Percentiles rank a stretch among this genome's conserved stretches.
These are phyloP conservation scores for Buxus sempervirens DNA, from an alignment of 164 flowering plant genomes.

Conservation along the genomic window DNA sequence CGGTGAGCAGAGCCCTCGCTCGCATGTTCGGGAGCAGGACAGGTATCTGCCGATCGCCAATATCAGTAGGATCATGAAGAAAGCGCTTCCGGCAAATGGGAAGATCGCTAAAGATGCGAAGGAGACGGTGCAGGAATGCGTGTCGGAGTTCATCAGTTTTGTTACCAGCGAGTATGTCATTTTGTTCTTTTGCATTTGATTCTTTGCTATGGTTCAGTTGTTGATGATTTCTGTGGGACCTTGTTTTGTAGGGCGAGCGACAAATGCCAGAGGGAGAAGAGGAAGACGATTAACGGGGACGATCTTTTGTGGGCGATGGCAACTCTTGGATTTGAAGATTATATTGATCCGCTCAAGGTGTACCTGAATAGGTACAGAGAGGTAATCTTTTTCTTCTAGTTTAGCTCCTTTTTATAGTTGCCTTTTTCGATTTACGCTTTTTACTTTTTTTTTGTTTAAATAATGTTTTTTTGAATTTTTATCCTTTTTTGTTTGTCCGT, in stretches of 20 bases:
- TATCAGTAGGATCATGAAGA: constrained; percentile 49
- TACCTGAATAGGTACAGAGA: constrained; percentile 63
- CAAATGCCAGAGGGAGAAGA: constrained; percentile 74
- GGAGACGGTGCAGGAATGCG: constrained; percentile 46
- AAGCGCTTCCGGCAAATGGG: constrained; percentile 39
- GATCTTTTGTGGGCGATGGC: constrained; percentile 84
- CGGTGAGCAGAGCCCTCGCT: constrained; percentile 34
- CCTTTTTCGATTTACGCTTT: no score
- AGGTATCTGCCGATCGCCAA: constrained; percentile 42
- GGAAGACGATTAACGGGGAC: constrained; percentile 78
- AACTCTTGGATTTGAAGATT: constrained; percentile 71
- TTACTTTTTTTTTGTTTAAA: no score
- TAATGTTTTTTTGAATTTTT: no score
- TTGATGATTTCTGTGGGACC: not conserved
- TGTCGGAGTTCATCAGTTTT: constrained; percentile 45
- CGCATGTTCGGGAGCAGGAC: constrained; percentile 41
- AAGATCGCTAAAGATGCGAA: constrained; percentile 48
- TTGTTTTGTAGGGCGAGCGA: constrained; percentile 59
- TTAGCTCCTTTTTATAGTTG: not conserved
- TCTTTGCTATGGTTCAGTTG: not conserved
- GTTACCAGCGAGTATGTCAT: constrained; percentile 38
- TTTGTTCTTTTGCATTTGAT: not conserved
- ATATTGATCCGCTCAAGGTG: constrained; percentile 59
- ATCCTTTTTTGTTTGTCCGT: not conserved
- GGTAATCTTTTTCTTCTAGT: constrained; percentile 26